These are phyloP conservation scores for Mucuna pruriens DNA, from an alignment of 306 rosid genomes.

Conservation along the genomic window DNA sequence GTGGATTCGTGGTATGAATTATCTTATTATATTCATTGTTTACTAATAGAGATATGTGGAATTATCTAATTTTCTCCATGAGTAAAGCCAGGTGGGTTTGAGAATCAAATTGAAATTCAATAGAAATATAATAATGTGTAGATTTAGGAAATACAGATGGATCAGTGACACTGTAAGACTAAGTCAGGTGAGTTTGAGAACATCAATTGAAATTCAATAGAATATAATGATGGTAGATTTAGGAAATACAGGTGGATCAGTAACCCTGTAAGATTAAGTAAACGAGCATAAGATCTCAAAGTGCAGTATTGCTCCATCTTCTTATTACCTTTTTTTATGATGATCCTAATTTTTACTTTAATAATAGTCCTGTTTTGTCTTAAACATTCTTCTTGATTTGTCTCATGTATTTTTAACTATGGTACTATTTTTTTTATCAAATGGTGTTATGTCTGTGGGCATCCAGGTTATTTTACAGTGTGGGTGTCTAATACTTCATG, in stretches of 20 bases:
- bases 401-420: constrained; percentile 8
- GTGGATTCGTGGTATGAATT: constrained; percentile 61
- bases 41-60: background rate
- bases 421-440: background rate
- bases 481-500: constrained; percentile 30
- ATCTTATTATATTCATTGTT: background rate
- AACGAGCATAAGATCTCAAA: constrained; percentile 15
- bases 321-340: background rate
- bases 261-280: constrained; percentile 16
- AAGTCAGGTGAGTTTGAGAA: constrained; percentile 4
- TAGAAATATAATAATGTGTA: constrained; percentile 4
- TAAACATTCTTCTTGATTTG: constrained; percentile 8
- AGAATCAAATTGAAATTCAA: constrained; percentile 8
- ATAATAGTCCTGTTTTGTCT: background rate
- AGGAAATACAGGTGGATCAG: constrained; percentile 11
- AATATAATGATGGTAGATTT: constrained; percentile 10
- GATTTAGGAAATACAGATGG: constrained; percentile 17
- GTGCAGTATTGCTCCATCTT: background rate
- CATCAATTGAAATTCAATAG: constrained; percentile 15
- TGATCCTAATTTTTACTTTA: constrained; percentile 14
- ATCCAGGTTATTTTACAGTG: constrained; percentile 9
- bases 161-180: constrained; percentile 17
- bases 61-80: constrained; percentile 9
- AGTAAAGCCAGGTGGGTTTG: background rate
- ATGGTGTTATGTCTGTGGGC: background rate